A percentile compares a stretch with the other conserved stretches of the same genome.
phyloP scores from a whole-genome alignment of 1,284 basidiomycete species.

The Rhodotorula sp. region DNA sequence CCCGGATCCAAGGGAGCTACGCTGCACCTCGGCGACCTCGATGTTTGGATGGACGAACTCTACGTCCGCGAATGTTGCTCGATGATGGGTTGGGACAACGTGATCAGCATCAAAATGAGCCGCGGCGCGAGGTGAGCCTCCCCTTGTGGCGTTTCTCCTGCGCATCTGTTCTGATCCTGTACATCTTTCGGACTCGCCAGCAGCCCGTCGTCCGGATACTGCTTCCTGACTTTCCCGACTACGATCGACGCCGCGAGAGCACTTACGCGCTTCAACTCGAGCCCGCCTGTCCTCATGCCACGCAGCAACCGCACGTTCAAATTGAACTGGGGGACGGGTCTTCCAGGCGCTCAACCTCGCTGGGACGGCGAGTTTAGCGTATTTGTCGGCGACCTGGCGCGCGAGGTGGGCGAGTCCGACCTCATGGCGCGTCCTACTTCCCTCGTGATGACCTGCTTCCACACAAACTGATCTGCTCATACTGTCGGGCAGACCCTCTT shows the following conservation, averaged over 20 bases:
- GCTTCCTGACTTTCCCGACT: constrained; percentile 77
- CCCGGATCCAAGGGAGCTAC: constrained; percentile 26
- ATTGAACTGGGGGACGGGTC: constrained; percentile 73
- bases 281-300: constrained; percentile 61
- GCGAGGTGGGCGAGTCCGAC: constrained; percentile 84
- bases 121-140: constrained; percentile 30
- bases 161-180: background rate
- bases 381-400: constrained; percentile 83
- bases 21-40: constrained; percentile 38
- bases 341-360: constrained; percentile 49
- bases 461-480: constrained; percentile 59
- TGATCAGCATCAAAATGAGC: constrained; percentile 38
- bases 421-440: constrained; percentile 56
- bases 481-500: constrained; percentile 65
- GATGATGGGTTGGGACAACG: constrained; percentile 39
- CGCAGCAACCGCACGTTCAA: constrained; percentile 46
- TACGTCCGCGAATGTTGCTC: constrained; percentile 41
- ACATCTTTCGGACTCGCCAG: background rate
- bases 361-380: constrained; percentile 72
- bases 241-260: constrained; percentile 67
- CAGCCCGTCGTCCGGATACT: constrained; percentile 72
- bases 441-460: constrained; percentile 39
- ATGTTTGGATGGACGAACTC: constrained; percentile 41
- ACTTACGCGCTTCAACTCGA: constrained; percentile 63
- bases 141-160: background rate